These are phyloP conservation scores for Chalaropsis ovoidea DNA, from an alignment of 2,329 filamentous ascomycete genomes.

Conservation along the genomic window DNA sequence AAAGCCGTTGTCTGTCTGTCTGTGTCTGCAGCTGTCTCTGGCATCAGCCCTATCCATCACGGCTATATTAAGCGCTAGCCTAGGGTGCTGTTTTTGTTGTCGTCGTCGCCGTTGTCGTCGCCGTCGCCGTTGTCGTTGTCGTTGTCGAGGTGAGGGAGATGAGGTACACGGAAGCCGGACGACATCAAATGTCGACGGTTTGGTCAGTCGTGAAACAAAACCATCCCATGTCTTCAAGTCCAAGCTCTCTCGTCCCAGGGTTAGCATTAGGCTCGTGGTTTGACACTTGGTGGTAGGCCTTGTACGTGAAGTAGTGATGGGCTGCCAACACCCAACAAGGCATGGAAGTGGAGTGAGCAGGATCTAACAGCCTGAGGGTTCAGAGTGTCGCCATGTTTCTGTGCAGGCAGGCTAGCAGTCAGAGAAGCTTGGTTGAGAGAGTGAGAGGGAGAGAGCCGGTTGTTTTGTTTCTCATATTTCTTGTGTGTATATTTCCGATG, in stretches of 20 bases:
- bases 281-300: neutral
- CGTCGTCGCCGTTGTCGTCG: too few species aligned
- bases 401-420: neutral
- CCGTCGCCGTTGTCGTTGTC: too few species aligned
- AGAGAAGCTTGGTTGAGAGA: neutral
- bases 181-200: neutral
- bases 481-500: neutral
- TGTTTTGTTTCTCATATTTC: neutral
- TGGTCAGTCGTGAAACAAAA: neutral
- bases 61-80: too few species aligned
- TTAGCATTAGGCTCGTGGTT: neutral
- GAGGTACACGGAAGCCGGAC: neutral
- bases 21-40: too few species aligned
- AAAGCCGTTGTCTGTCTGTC: too few species aligned
- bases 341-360: neutral
- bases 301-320: neutral
- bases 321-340: neutral
- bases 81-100: too few species aligned
- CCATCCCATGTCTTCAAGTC: neutral
- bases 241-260: neutral
- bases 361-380: slow-evolving; percentile 1
- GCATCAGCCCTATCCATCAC: too few species aligned
- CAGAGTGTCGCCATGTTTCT: neutral
- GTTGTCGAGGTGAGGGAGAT: neutral
- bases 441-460: neutral